Evolutionary conservation across 2,329 filamentous ascomycete genomes (phyloP), one percentile per base, ranked within the genome.

Genomic region (Leptographium procerum): DNA sequence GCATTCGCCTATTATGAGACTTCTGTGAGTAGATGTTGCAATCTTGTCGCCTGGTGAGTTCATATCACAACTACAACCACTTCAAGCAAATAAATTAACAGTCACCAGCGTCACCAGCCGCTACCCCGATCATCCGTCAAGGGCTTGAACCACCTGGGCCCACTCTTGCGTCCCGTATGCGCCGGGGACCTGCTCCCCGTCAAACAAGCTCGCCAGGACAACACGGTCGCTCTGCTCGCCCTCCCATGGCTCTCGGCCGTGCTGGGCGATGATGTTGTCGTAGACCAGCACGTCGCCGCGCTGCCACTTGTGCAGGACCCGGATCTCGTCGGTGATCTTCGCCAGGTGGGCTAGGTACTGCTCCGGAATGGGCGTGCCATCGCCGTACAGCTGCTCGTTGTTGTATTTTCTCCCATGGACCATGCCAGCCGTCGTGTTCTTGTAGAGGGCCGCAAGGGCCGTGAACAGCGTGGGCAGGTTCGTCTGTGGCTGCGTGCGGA

Each of bases 291-390:
- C 34, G 24, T 59, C 54, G 29, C 57, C 57, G 33, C 10, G 22
- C 64, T 67, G 52, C 19, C 52, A 53, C 22, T 34, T 50, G 31
- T 59, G 48, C 28, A 57, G 33, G 11, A 67, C 56, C 9, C 64
- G 54, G n/a, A 67, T 61, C 7, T 65, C 65, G 56, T 67, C 64
- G 11, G 64, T 66, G 22, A 66, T 65, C 34, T 65, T 62, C 14
- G 66, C 63, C 1, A 66, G 64, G 4, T 61, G 61, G 13, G 66
- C 62, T 1, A 67, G 61, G 36, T 66, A 67, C 29, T 62, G 61
- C 8, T 62, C 52, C 0, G 66, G 65, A 16, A 67, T 67, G 8
- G 61, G 56, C 0, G 64, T 62, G 24, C 61, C 65, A 52, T 67
- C 66, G 13, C 66, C 64, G 28, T 65, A 66, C 60, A 65, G 19